Evolutionary conservation across 2,329 filamentous ascomycete species (phyloP).

Genomic region (Alternaria infectoria): DNA sequence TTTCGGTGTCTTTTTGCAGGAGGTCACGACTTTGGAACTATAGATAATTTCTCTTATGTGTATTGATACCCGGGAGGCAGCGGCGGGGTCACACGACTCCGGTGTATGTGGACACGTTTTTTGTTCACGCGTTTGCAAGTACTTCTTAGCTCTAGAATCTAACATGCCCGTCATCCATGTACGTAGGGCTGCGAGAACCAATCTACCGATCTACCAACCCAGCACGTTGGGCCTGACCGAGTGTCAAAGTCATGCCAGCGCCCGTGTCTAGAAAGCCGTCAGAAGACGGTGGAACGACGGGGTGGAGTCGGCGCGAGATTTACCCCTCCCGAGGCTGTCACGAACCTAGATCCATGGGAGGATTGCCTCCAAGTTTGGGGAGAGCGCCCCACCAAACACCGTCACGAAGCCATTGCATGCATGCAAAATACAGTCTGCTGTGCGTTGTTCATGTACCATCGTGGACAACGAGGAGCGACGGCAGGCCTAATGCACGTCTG

Average conservation of each 20-base stretch:
- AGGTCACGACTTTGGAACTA: conserved; percentile 15
- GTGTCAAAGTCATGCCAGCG: background rate
- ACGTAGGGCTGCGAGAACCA: conserved; percentile 3
- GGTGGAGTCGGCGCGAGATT: conserved; percentile 5
- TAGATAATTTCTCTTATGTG: conserved; percentile 21
- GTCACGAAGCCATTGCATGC: conserved; percentile 4
- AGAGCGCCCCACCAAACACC: conserved; percentile 13
- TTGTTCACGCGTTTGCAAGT: conserved; percentile 4
- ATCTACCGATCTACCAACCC: background rate
- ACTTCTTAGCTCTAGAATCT: conserved; percentile 8
- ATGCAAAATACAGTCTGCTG: conserved; percentile 26
- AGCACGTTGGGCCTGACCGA: conserved; percentile 7
- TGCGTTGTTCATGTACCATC: conserved; percentile 33
- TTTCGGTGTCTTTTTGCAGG: conserved; percentile 9
- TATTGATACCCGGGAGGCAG: conserved; percentile 40
- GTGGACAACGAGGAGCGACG: conserved; percentile 16
- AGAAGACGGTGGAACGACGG: conserved; percentile 5
- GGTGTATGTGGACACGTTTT: conserved; percentile 23
- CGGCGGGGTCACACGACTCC: conserved; percentile 24
- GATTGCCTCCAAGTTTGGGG: conserved; percentile 7
- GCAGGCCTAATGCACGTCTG: conserved; percentile 27
- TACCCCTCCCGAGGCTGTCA: conserved; percentile 12
- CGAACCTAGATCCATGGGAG: conserved; percentile 6
- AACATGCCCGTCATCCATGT: conserved; percentile 1
- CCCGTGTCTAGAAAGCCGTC: conserved; percentile 2